Base-by-base conservation (phyloP, 768 basidiomycete genomes). In the Ramaria rubella region DNA sequence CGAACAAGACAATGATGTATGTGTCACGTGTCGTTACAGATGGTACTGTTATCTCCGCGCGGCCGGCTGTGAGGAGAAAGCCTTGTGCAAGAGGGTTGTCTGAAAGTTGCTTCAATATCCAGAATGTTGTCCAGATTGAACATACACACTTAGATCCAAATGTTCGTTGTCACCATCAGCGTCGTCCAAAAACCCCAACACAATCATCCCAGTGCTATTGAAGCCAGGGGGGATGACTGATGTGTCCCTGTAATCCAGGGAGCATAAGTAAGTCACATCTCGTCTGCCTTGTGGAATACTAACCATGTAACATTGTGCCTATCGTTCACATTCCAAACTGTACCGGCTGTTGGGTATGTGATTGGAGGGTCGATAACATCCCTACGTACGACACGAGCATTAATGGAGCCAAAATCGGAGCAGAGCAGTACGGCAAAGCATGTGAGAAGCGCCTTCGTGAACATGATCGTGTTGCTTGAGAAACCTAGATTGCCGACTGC, bases 1-100 rank as follows among this genome's bases (percentile, higher is more conserved):
- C 86, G 60, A 83, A 72, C 40, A 86, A 29, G 58, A 79, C 83
- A 64, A 89, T 69, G 54, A 82, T 76, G 61, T 86, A 89, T 67
- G 81, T 72, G 38, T 69, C 59, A 31, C 76, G 64, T 8, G 71
- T 63, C 3, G 65, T 42, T 4, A 83, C 76, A 6, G 68, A 19
- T 0, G 86, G 86, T 21, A 88, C 81, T 0, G 67, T 74, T 55
- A 88, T 62, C 14, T 72, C 30, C 8, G 79, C 78, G 17, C 67
- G 61, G 21, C 85, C 86, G 17, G 69, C 67, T 15, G 67, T 70
- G 48, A 89, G 71, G 31, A 76, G 73, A 68, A 89, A 80, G 24
- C 72, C 69, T 19, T 74, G 43, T 2, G 82, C 85, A 56, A 90
- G 74, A 14, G 85, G 85, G 60, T 75, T 62, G 15, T 64, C 79